Evolutionary conservation across 768 basidiomycete species (phyloP).

Genomic region (Collybia mongolica): DNA sequence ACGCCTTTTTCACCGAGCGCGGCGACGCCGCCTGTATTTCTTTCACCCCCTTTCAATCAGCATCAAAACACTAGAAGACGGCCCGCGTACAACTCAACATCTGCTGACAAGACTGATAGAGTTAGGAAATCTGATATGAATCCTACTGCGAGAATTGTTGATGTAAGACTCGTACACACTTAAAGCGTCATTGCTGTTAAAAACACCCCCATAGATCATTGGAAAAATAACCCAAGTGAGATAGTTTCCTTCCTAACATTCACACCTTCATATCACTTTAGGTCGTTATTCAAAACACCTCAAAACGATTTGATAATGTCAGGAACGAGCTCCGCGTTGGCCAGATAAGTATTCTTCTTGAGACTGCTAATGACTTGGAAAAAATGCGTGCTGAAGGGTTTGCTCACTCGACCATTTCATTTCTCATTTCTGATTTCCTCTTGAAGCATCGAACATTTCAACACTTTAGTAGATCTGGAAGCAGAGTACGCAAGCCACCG

Average conservation of each 20-base stretch:
- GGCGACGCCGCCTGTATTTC: too few species aligned
- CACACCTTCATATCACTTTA: slow-evolving; percentile 16
- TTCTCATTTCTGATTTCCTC: neutral
- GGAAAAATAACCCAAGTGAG: slow-evolving; percentile 47
- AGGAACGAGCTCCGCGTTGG: slow-evolving; percentile 42
- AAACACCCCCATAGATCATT: slow-evolving; percentile 36
- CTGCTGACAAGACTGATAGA: neutral
- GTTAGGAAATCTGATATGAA: slow-evolving; percentile 1
- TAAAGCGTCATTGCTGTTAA: neutral
- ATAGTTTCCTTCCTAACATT: neutral
- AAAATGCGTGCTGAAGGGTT: slow-evolving; percentile 46
- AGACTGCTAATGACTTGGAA: slow-evolving; percentile 41
- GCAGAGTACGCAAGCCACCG: slow-evolving; percentile 47
- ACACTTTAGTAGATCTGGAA: slow-evolving; percentile 53
- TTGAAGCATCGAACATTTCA: slow-evolving; percentile 48
- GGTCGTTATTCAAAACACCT: slow-evolving; percentile 48
- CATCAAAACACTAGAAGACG: too few species aligned
- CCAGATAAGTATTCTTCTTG: slow-evolving; percentile 44
- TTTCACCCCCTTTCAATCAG: too few species aligned
- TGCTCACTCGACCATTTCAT: slow-evolving; percentile 7
- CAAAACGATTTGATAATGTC: slow-evolving; percentile 45
- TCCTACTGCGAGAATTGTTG: slow-evolving; percentile 31
- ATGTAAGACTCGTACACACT: slow-evolving; percentile 28
- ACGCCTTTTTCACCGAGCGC: too few species aligned
- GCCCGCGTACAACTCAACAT: too few species aligned